Conservation (phyloP, 2,329 filamentous ascomycete genomes). For the Botrytis tulipae region DNA sequence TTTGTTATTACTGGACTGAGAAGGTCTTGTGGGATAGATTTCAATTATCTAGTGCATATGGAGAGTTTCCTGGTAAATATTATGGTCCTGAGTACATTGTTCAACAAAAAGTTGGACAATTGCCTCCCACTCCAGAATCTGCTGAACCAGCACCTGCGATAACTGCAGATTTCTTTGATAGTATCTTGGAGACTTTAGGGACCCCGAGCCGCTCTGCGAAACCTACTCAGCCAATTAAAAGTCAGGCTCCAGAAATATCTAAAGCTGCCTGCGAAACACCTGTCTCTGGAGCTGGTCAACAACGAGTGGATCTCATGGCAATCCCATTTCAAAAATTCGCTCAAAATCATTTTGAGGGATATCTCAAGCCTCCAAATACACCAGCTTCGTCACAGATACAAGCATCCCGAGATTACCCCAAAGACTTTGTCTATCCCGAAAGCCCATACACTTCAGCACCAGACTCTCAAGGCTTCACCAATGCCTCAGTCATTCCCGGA, state of each 20-base stretch:
- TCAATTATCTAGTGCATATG: neutral
- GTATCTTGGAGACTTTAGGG: neutral
- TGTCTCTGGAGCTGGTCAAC: neutral
- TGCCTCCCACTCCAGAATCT: neutral
- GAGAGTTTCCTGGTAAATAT: conserved; percentile 8
- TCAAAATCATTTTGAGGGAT: neutral
- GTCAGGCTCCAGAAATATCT: neutral
- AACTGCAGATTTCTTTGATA: neutral
- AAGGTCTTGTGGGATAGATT: conserved; percentile 1
- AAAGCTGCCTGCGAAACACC: neutral
- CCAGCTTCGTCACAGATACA: neutral
- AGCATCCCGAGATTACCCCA: neutral
- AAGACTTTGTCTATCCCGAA: neutral
- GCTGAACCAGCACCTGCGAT: neutral
- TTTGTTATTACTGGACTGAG: conserved; percentile 12
- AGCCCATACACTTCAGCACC: neutral
- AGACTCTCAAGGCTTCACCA: neutral
- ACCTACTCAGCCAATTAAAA: neutral
- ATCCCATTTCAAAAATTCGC: neutral
- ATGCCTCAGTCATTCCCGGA: too few relatives aligned
- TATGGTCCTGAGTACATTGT: neutral
- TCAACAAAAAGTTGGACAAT: neutral
- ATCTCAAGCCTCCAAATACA: neutral
- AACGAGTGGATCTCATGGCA: neutral
- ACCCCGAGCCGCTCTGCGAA: neutral